These are phyloP conservation scores for Bromus sterilis DNA, from an alignment of 176 grass and related monocot genomes.

Conservation along the genomic window DNA sequence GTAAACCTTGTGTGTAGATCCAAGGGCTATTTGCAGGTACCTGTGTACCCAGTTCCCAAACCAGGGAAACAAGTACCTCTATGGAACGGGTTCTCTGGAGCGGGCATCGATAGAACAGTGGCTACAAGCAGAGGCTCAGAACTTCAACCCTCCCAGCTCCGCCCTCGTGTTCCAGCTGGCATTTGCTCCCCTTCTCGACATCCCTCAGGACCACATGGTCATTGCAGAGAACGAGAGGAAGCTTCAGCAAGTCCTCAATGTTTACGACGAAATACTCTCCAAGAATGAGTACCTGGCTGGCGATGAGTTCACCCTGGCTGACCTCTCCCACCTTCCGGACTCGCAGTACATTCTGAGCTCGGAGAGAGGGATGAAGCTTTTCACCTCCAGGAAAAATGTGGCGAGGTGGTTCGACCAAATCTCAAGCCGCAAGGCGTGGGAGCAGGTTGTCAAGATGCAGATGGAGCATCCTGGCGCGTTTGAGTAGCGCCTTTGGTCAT, in stretches of 20 bases:
- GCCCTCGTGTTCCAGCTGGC: conserved; percentile 78
- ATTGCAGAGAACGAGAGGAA: conserved; percentile 56
- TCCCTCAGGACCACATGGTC: conserved; percentile 35
- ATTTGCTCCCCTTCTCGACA: conserved; percentile 41
- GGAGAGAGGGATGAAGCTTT: conserved; percentile 64
- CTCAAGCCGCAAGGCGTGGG: conserved; percentile 47
- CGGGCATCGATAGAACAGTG: conserved; percentile 77
- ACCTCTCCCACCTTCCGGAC: conserved; percentile 64
- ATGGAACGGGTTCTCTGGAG: conserved; percentile 59
- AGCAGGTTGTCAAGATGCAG: conserved; percentile 62
- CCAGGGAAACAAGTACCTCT: conserved; percentile 55
- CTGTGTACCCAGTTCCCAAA: conserved; percentile 55
- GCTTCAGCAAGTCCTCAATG: conserved; percentile 42
- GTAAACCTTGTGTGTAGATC: conserved; percentile 20
- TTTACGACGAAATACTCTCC: conserved; percentile 54
- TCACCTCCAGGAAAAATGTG: conserved; percentile 65
- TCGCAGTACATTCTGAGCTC: conserved; percentile 56
- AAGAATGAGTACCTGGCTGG: conserved; percentile 49
- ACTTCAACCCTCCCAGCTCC: conserved; percentile 60
- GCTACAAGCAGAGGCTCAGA: conserved; percentile 67
- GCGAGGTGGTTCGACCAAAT: conserved; percentile 54
- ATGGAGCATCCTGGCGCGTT: conserved; percentile 51
- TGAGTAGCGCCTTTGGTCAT: conserved; percentile 20
- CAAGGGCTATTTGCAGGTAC: conserved; percentile 53
- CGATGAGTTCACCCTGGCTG: conserved; percentile 50